A percentile compares a stretch with the other conserved stretches of the same genome.
phyloP scores from a whole-genome alignment of 2,329 filamentous ascomycete species.

The Lojkania enalia region DNA sequence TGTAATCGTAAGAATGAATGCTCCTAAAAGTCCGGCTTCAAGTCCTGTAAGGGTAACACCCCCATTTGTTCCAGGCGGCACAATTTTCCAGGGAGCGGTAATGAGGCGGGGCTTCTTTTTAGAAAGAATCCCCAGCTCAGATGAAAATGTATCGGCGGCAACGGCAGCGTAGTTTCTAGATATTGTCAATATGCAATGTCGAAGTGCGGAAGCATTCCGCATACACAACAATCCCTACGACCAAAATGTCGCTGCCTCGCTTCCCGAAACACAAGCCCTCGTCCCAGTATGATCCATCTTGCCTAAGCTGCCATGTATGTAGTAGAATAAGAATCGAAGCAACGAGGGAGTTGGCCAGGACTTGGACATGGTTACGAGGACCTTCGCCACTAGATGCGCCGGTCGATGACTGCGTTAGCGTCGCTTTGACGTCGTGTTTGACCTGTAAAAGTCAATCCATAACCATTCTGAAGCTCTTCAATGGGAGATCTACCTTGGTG shows the following conservation, averaged over 20 bases:
- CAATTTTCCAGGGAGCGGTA: conserved; percentile 76
- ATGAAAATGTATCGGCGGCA: conserved; percentile 90
- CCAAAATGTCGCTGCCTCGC: conserved; percentile 44
- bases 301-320: conserved; percentile 52
- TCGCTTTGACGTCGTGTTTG: conserved; percentile 84
- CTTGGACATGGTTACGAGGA: conserved; percentile 81
- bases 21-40: conserved; percentile 72
- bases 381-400: conserved; percentile 79
- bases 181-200: conserved; percentile 40
- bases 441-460: conserved; percentile 55
- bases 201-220: conserved; percentile 7
- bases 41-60: conserved; percentile 80
- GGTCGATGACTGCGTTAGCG: conserved; percentile 74
- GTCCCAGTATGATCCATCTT: conserved; percentile 34
- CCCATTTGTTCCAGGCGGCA: conserved; percentile 91
- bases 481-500: conserved; percentile 66
- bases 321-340: conserved; percentile 67
- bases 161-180: conserved; percentile 86
- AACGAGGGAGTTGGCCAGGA: conserved; percentile 83
- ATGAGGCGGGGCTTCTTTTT: conserved; percentile 77
- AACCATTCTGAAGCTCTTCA: background rate
- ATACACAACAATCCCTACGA: conserved; percentile 55
- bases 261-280: conserved; percentile 47
- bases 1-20: conserved; percentile 68
- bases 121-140: conserved; percentile 90